Evolutionary conservation across 2,329 filamentous ascomycete species (phyloP).

Genomic region (Xylaria sp.): DNA sequence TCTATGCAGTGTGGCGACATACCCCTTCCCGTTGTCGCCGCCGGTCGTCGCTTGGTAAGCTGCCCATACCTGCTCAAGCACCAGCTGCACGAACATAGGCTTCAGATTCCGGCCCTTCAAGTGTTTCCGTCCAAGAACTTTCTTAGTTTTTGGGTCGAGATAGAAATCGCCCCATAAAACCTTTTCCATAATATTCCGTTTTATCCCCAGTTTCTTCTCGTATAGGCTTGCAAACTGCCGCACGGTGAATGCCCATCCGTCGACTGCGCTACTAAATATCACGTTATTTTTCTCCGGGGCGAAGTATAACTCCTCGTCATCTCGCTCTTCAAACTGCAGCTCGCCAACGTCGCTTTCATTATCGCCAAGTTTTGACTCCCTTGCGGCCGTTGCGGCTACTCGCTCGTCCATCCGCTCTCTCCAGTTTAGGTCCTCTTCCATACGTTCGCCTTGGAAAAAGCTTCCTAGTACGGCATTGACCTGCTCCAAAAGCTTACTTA

Average conservation of each 20-base stretch:
- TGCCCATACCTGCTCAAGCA: conserved; percentile 95
- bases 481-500: conserved; percentile 91
- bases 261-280: conserved; percentile 96
- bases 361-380: conserved; percentile 62
- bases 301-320: conserved; percentile 98
- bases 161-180: conserved; percentile 98
- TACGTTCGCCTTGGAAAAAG: conserved; percentile 97
- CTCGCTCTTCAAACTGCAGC: conserved; percentile 83
- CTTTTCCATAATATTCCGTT: conserved; percentile 86
- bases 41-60: conserved; percentile 92
- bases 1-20: conserved; percentile 48
- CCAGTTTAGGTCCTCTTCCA: conserved; percentile 99
- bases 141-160: conserved; percentile 95
- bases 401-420: conserved; percentile 90
- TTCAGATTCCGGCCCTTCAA: conserved; percentile 91
- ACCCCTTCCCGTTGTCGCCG: conserved; percentile 83
- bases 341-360: conserved; percentile 67
- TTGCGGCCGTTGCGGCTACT: conserved; percentile 75
- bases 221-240: conserved; percentile 93
- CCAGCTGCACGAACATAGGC: conserved; percentile 97
- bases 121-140: conserved; percentile 89
- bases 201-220: conserved; percentile 97
- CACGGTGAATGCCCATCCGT: conserved; percentile 99
- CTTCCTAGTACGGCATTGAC: conserved; percentile 97
- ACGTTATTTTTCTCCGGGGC: conserved; percentile 98